Evolutionary conservation across 1,139 yeast genomes (phyloP), one percentile per base, ranked within the genome.

Genomic region (Lodderomyces jiufengensis): DNA sequence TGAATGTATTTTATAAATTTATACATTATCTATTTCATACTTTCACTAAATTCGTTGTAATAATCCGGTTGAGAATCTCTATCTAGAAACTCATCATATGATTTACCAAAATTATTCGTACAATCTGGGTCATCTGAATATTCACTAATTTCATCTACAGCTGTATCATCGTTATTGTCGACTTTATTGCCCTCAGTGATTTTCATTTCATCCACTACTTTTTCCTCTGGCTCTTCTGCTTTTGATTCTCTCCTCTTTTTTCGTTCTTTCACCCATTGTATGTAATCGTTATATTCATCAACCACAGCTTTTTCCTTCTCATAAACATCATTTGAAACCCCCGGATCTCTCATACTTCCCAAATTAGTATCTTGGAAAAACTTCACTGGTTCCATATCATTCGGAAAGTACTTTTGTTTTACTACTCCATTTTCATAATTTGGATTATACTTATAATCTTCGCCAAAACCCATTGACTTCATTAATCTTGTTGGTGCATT

Each of bases 401-500:
- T 62, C 0, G 95, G 94, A 47, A 84, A 62, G 48, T 84, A 85
- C 9, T 66, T 71, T 55, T 94, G 98, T 28, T 62, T 54, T 2
- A 86, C 95, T 34, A 63, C 57, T 0, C 97, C 98, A 43, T 80
- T 77, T 30, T 64, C 65, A 55, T 57, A 92, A 43, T 76, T 72
- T 0, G 98, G 98, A 48, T 88, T 88, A 57, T 92, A 94, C 54
- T 87, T 85, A 61, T 92, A 92, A 13, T 79, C 80, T 38, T 80
- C 76, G 9, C 87, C 84, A 53, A 88, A 90, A 0, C 95, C 97
- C 45, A 90, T 54, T 35, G 86, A 95, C 42, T 78, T 74, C 98
- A 92, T 90, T 36, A 94, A 66, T 46, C 68, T 73, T 0, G 98
- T 94, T 1, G 98, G 98, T 0, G 98, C 97, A 57, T 92, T 92